Evolutionary conservation across 345 rosid species (phyloP), one percentile per base, ranked within the genome.

Genomic region (Excoecaria cochinchinensis): DNA sequence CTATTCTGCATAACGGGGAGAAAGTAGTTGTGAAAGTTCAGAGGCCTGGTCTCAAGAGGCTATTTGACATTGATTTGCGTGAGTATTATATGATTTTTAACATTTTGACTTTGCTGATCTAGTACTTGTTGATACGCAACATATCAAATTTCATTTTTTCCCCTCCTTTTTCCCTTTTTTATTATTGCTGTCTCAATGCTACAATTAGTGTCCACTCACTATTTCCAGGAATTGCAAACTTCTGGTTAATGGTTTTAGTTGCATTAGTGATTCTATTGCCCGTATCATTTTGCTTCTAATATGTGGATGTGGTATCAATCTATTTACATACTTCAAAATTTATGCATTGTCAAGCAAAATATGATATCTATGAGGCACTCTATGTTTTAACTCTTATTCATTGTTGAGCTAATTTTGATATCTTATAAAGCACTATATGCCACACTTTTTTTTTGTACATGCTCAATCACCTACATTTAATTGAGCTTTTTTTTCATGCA

Each of bases 1-100:
- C 97, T 80, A 83, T 90, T 73, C 87, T 95, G 82, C 96, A 92
- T 72, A 90, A 89, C 58, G 97, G 99, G 46, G 98, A 92, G 86
- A 90, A 88, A 82, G 98, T 92, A 63, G 95, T 91, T 15, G 85
- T 92, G 75, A 95, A 92, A 85, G 97, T 95, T 48, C 99, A 92
- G 81, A 91, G 99, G 79, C 99, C 98, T 38, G 99, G 98, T 65
- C 92, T 91, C 57, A 92, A 81, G 89, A 92, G 86, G 84, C 98
- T 95, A 57, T 95, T 95, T 57, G 98, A 95, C 84, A 91, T 95
- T 64, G 99, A 95, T 84, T 75, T 95, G 72, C 69, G 99, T 95
- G 83, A 86, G 99, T 76, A 42, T 36, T 48, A 15, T 66, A 46
- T 62, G 40, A 52, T 51, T 72, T 40, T 55, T 64, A 38, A 44